phyloP scores from a whole-genome alignment of 2,329 filamentous ascomycete species.

The Cytospora schulzeri region DNA sequence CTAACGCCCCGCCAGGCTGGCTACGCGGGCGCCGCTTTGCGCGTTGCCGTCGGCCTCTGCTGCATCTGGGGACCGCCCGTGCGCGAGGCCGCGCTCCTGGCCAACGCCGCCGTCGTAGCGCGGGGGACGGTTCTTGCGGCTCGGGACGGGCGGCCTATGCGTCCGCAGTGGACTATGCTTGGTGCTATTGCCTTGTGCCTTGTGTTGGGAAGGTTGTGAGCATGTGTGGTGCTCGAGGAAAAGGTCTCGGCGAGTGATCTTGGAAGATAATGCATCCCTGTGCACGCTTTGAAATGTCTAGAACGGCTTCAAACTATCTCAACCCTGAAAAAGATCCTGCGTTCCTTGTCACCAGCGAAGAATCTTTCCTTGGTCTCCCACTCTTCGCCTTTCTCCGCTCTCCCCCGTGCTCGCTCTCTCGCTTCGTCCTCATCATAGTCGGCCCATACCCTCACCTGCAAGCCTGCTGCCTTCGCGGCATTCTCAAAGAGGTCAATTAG shows the following conservation, averaged over 20 bases:
- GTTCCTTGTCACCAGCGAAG: constrained; percentile 6
- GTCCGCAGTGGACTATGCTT: constrained; percentile 32
- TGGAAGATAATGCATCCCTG: background rate
- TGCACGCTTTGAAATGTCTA: constrained; percentile 7
- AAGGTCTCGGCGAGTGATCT: constrained; percentile 51
- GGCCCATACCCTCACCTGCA: constrained; percentile 6
- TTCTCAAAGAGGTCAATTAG: constrained; percentile 10
- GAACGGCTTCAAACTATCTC: constrained; percentile 9
- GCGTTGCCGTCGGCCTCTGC: constrained; percentile 29
- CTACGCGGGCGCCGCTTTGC: constrained; percentile 28
- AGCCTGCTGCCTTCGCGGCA: constrained; percentile 4
- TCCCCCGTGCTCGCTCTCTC: constrained; percentile 10
- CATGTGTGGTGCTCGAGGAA: constrained; percentile 41
- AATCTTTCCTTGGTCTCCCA: constrained; percentile 8
- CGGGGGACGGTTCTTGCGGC: constrained; percentile 30
- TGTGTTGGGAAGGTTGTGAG: constrained; percentile 14
- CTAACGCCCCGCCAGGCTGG: constrained; percentile 31
- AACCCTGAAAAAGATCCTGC: constrained; percentile 11
- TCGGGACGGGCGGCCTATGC: constrained; percentile 30
- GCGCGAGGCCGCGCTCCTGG: constrained; percentile 28
- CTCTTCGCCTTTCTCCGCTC: constrained; percentile 2
- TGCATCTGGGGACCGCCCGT: constrained; percentile 30
- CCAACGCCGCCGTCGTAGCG: constrained; percentile 29
- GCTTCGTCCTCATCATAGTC: constrained; percentile 10
- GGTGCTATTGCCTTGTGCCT: constrained; percentile 26